Evolutionary conservation across 2,329 filamentous ascomycete genomes (phyloP), one percentile per base, ranked within the genome.

Genomic region (Penicillium carneum): DNA sequence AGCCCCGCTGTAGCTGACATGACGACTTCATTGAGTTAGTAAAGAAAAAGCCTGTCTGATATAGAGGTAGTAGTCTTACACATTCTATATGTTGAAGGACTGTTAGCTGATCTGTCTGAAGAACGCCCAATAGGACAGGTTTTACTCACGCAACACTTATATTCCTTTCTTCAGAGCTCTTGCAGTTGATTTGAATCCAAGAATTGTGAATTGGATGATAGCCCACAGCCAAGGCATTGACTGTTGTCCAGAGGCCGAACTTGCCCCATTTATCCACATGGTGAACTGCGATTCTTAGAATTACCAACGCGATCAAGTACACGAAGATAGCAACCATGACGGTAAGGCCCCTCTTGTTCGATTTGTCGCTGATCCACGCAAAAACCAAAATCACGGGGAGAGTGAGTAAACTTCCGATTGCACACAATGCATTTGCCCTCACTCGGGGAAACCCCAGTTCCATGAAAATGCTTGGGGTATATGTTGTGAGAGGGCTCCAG

Each of bases 141-240:
- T 34, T 31, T 70, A 65, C 80, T 65, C 65, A 83, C 75, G 83
- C 82, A 48, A 85, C 79, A 20, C 74, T 77, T 52, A 85, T 82
- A 62, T 81, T 84, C 55, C 82, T 70, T 68, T 84, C 83, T 4
- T 78, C 70, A 0, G 80, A 67, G 18, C 80, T 80, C 14, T 72
- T 74, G 64, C 83, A 84, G 63, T 85, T 86, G 7, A 84, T 71
- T 66, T 84, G 82, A 18, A 83, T 73, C 83, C 83, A 85, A 0
- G 81, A 78, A 69, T 85, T 85, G 57, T 84, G 82, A 0, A 83
- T 76, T 0, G 83, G 83, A 68, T 85, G 83, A 63, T 85, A 85
- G 0, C 83, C 81, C 9, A 85, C 83, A 0, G 83, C 82, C 39
- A 85, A 79, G 1, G 73, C 74, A 68, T 85, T 85, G 3, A 84